phyloP scores from a whole-genome alignment of 352 stramenopile species.

The Pythium volutum region DNA sequence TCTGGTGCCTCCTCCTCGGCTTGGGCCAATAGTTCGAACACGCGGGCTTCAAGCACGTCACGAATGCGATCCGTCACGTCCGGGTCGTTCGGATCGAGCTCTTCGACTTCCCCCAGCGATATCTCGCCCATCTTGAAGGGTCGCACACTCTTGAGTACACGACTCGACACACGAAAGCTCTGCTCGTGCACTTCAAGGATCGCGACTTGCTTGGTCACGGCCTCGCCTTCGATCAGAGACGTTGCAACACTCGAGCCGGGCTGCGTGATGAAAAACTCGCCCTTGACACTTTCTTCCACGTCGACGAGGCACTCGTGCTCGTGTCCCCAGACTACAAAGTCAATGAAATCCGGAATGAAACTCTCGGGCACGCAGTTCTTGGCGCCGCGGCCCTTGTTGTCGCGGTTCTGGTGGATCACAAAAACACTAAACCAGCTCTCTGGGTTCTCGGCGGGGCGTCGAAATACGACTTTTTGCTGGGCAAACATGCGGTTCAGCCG shows the following conservation, averaged over 20 bases:
- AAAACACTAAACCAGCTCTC: slow-evolving; percentile 98
- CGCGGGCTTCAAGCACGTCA: slow-evolving; percentile 57
- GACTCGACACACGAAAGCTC: slow-evolving; percentile 87
- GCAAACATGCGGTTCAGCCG: slow-evolving; percentile 97
- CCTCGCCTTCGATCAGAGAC: slow-evolving; percentile 89
- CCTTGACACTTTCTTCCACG: slow-evolving; percentile 91
- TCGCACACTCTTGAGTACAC: slow-evolving; percentile 88
- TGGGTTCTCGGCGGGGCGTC: slow-evolving; percentile 71
- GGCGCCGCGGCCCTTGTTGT: slow-evolving; percentile 85
- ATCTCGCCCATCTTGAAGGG: slow-evolving; percentile 94
- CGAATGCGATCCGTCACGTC: slow-evolving; percentile 71
- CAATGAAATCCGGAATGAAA: slow-evolving; percentile 99
- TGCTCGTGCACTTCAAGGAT: slow-evolving; percentile 87
- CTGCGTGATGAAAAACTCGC: slow-evolving; percentile 96
- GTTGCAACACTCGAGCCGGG: slow-evolving; percentile 96
- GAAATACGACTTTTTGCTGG: slow-evolving; percentile 94
- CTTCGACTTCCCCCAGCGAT: slow-evolving; percentile 76
- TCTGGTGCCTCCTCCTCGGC: slow-evolving; percentile 41
- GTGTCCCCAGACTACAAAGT: slow-evolving; percentile 97
- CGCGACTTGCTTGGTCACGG: slow-evolving; percentile 81
- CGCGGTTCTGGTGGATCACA: slow-evolving; percentile 98
- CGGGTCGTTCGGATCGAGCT: slow-evolving; percentile 90
- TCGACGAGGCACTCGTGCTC: slow-evolving; percentile 98
- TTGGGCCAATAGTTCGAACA: slow-evolving; percentile 67
- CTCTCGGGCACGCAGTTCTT: slow-evolving; percentile 98